Base-by-base conservation (phyloP, 2,329 filamentous ascomycete species). In the Xylaria arbuscula region DNA sequence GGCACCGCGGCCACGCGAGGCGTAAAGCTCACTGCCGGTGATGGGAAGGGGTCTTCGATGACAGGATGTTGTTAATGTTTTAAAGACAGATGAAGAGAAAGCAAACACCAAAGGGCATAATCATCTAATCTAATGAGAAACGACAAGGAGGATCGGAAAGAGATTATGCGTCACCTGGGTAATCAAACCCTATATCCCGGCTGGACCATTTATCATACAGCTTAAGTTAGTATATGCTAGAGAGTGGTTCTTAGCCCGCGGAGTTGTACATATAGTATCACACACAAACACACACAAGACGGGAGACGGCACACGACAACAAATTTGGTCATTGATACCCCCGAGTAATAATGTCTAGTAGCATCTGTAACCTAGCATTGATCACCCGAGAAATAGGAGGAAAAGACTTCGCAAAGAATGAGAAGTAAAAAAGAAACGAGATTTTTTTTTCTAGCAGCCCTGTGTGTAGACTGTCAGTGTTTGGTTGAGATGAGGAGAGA, bases 61-160 rank as follows among this genome's bases (percentile, higher is more conserved):
- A 82, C 83, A 3, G 88, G 86, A 72, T 88, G 86, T 73, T 88
- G 75, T 42, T 72, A 54, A 67, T 51, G 28, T 22, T 22, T 24
- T 2, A 28, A 61, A 24, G 34, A 57, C 24, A 32, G 38, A 19
- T 19, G 19, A 22, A n/a, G n/a, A 28, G 47, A 28, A 40, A 50
- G 6, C 38, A 11, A 24, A 28, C n/a, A 56, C 15, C 40, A 59
- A 19, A 57, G 13, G 28, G 42, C 32, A 59, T 10, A 48, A 66
- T 48, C 60, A 60, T 66, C 45, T 68, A 64, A 67, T 70, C 32
- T 70, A 57, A 66, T 36, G 56, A 61, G 59, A 56, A 55, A 59
- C n/a, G 51, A 6, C 51, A 28, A 56, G 42, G 57, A 19, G 28
- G 56, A 34, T 28, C 24, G 28, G 45, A 59, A 51, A 56, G 60